Conservation (phyloP, 331 rosid species). For the Rhamnella rubrinervis region DNA sequence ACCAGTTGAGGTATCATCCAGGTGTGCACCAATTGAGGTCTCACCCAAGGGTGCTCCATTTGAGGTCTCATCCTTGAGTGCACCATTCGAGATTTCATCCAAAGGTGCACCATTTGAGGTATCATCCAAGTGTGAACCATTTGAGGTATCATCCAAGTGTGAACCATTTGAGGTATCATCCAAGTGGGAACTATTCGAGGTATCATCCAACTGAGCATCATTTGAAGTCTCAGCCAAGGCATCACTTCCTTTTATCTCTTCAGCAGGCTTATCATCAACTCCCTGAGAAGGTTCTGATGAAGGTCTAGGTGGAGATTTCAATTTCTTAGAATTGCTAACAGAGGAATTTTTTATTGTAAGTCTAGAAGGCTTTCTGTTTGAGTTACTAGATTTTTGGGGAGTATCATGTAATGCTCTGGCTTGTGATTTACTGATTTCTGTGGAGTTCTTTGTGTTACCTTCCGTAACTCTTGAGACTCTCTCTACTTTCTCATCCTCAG, state of each 20-base stretch:
- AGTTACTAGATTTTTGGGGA: conserved; percentile 38
- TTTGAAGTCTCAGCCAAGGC: conserved; percentile 51
- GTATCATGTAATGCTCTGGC: conserved; percentile 32
- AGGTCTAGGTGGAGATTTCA: conserved; percentile 38
- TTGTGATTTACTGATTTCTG: conserved; percentile 42
- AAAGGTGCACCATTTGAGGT: conserved; percentile 42
- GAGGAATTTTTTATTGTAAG: conserved; percentile 38
- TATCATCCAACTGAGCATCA: conserved; percentile 51
- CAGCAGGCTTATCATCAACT: conserved; percentile 47
- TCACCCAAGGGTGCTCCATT: conserved; percentile 45
- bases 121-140: conserved; percentile 46
- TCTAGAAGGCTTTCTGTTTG: conserved; percentile 37
- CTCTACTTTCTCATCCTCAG: conserved; percentile 66
- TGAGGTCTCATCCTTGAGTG: conserved; percentile 46
- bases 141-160: conserved; percentile 46
- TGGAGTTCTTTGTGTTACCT: conserved; percentile 32
- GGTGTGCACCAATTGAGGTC: conserved; percentile 39
- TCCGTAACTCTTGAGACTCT: conserved; percentile 43
- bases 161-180: conserved; percentile 53
- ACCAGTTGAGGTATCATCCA: conserved; percentile 57
- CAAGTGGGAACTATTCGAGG: conserved; percentile 39
- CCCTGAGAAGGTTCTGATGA: conserved; percentile 61
- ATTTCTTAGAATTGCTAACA: conserved; percentile 32
- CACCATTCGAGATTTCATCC: conserved; percentile 53
- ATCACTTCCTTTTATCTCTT: conserved; percentile 42